Percentiles rank a stretch among this genome's conserved stretches.
phyloP scores from a whole-genome alignment of 2,329 filamentous ascomycete species.

The Pseudogymnoascus sp. region DNA sequence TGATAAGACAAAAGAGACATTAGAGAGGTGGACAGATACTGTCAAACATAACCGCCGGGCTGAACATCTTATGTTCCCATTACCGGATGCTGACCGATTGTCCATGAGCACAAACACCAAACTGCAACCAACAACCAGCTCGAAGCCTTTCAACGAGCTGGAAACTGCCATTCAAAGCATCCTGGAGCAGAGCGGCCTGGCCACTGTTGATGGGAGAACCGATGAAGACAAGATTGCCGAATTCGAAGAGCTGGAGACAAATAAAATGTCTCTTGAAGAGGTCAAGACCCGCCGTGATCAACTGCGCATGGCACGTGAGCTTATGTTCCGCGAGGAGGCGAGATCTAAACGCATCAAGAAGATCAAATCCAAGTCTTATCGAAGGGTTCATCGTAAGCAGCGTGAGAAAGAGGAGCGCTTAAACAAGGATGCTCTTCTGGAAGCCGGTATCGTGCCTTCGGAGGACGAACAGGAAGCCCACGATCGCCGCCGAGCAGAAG shows the following conservation, averaged over 20 bases:
- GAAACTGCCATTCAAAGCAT: slow-evolving; percentile 82
- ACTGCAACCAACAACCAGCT: slow-evolving; percentile 53
- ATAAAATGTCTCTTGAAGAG: slow-evolving; percentile 63
- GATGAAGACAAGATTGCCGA: slow-evolving; percentile 58
- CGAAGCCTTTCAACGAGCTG: slow-evolving; percentile 66
- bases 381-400: slow-evolving; percentile 80
- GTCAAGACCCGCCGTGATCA: slow-evolving; percentile 64
- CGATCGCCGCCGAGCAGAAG: slow-evolving; percentile 56
- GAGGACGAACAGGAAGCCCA: slow-evolving; percentile 56
- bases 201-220: slow-evolving; percentile 48
- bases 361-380: slow-evolving; percentile 96
- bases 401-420: slow-evolving; percentile 49
- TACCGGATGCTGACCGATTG: slow-evolving; percentile 59
- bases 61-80: slow-evolving; percentile 81
- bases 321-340: slow-evolving; percentile 81
- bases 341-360: slow-evolving; percentile 92
- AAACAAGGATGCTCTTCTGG: slow-evolving; percentile 48
- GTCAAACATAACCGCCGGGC: slow-evolving; percentile 89
- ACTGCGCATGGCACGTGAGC: slow-evolving; percentile 69
- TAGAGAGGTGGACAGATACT: slow-evolving; percentile 87
- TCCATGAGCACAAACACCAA: slow-evolving; percentile 52
- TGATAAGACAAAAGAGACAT: slow-evolving; percentile 81
- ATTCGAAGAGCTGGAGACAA: slow-evolving; percentile 59
- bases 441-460: slow-evolving; percentile 50
- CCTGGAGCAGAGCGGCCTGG: slow-evolving; percentile 76